Evolutionary conservation across 2,329 filamentous ascomycete genomes (phyloP).

Genomic region (Pseudogymnoascus destructans): DNA sequence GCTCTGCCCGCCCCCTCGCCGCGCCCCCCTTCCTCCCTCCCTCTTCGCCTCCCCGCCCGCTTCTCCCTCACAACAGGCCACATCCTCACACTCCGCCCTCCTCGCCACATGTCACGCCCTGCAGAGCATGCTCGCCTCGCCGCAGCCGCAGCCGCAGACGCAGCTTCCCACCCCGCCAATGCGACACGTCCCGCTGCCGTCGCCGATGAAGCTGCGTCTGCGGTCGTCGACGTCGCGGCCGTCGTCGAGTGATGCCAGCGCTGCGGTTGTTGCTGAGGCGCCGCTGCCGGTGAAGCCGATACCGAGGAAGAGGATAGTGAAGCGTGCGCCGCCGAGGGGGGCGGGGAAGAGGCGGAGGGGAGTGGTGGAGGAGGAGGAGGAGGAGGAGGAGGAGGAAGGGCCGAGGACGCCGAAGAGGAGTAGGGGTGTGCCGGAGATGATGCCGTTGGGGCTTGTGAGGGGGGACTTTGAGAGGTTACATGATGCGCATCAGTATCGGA

Average conservation of each 20-base stretch:
- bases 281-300: conserved; percentile 8
- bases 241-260: conserved; percentile 16
- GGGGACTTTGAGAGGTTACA: conserved; percentile 44
- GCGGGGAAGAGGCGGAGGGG: conserved; percentile 41
- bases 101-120: conserved; percentile 47
- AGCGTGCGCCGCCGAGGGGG: conserved; percentile 35
- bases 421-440: conserved; percentile 45
- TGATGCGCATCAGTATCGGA: conserved; percentile 17
- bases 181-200: conserved; percentile 20
- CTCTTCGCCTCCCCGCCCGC: conserved; percentile 45
- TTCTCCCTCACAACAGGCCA: conserved; percentile 37
- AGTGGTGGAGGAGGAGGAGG: conserved; percentile 18
- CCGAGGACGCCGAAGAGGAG: conserved; percentile 45
- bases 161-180: conserved; percentile 45
- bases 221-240: conserved; percentile 31
- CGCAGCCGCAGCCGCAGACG: conserved; percentile 25
- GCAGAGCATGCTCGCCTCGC: conserved; percentile 41
- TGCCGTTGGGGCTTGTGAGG: conserved; percentile 46
- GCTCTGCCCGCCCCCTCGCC: neutral
- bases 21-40: conserved; percentile 17
- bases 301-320: conserved; percentile 34
- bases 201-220: conserved; percentile 39
- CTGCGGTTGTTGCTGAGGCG: conserved; percentile 17
- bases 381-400: conserved; percentile 7
- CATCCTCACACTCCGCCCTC: conserved; percentile 35